Evolutionary conservation across 768 basidiomycete species (phyloP), one percentile per base, ranked within the genome.

Genomic region (Cubamyces sp.): DNA sequence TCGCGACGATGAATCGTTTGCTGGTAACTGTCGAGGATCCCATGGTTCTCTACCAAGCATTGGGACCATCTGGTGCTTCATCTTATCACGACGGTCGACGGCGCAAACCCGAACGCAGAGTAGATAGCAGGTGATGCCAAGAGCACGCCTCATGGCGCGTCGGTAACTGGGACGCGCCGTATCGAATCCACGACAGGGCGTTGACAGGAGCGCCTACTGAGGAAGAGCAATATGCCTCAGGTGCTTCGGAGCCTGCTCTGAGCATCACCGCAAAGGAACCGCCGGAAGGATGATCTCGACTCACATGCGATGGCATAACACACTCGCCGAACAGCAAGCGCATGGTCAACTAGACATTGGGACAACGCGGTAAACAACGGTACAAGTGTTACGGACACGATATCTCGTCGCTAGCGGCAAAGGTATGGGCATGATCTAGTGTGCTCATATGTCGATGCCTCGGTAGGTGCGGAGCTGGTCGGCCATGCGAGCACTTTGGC

Each of bases 391-490:
- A 46, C 23, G 19, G 12, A 21, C 18, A 19, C 12, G 21, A 19
- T 21, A 23, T 12, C 23, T 21, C 23, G 19, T 19, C 45, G 7
- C 45, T 12, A 12, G 7, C 16, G 18, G 5, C 42, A 5, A 18
- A 1, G 12, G 42, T 12, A 43, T 6, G 42, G 16, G 11, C 19
- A 15, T 15, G 3, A 3, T 7, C 5, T 18, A 43, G 5, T 21
- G 16, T 21, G 1, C 23, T 62, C 43, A 64, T 8, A 59, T 64
- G 30, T 39, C 65, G 61, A 81, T 70, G 45, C 76, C 73, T 61
- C 80, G 77, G 72, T 81, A 82, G 53, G 80, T 81, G 55, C 74
- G 67, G 52, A 84, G 71, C 70, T 82, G 81, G 39, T 67, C 67
- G 64, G 72, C 67, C 53, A 79, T 62, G 62, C 82, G 81, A 41